Evolutionary conservation across 2,329 filamentous ascomycete species (phyloP), one percentile per base, ranked within the genome.

Genomic region (Periglandula ipomoeae): DNA sequence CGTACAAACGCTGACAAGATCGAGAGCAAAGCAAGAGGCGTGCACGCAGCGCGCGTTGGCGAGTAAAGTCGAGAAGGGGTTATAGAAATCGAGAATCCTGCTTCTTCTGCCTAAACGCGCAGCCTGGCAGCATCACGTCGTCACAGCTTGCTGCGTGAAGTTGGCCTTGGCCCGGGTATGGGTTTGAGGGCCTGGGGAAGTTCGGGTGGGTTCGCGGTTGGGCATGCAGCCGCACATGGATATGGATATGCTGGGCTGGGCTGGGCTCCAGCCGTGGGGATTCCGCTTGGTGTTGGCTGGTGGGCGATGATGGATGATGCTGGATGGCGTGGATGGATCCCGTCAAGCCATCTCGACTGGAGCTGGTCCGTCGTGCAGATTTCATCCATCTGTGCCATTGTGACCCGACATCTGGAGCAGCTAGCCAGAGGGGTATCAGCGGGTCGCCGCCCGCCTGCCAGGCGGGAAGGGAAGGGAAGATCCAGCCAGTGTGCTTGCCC

Each of bases 81-180:
- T 10, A 24, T 27, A 13, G 15, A 44, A 27, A 11, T 24, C n/a
- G 17, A 27, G 4, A 24, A 30, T 38, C 17, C 35, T 17, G 32
- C 19, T 23, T 39, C 32, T 39, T 22, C 17, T 39, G 44, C 23
- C 11, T 46, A 20, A 35, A 39, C 19, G 42, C 30, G 9, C 44
- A 27, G 44, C 44, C 44, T 27, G 24, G 27, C 26, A 34, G 45
- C 45, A 41, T 41, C 43, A 45, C 19, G 32, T 23, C 17, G 17
- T 34, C 24, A 22, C 20, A 10, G 20, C n/a, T n/a, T 20, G 37
- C 22, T 32, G 35, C 38, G 24, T 41, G 20, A 32, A 19, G 26
- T 26, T 26, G 40, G n/a, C 27, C 27, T 30, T 34, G n/a, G 20
- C 17, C 27, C 10, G 43, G 20, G n/a, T 5, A 23, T 35, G 43